phyloP scores from a whole-genome alignment of 148 eudicot genomes.

The Fallopia convolvulus region DNA sequence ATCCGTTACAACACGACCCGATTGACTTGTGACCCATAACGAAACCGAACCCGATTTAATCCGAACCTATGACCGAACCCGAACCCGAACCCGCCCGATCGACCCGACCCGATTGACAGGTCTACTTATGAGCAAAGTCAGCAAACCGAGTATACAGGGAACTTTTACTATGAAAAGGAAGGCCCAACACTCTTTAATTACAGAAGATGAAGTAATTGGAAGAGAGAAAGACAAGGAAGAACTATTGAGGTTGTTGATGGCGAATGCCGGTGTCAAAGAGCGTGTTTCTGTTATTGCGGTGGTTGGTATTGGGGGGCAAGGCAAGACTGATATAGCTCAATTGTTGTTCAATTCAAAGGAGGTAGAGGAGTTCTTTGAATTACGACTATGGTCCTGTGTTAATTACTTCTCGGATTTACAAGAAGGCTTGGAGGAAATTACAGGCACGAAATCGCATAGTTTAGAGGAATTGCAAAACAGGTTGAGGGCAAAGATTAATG shows the following conservation, averaged over 20 bases:
- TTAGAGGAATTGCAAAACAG: slow-evolving; percentile 14
- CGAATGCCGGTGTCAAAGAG: background rate
- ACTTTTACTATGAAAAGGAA: background rate
- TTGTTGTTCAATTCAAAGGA: slow-evolving; percentile 15
- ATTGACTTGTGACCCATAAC: too few species aligned
- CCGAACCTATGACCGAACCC: too few species aligned
- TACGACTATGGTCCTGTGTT: slow-evolving; percentile 22
- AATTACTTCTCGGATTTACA: slow-evolving; percentile 17
- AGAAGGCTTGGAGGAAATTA: slow-evolving; percentile 5
- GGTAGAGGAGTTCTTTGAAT: slow-evolving; percentile 13
- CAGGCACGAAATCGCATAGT: background rate
- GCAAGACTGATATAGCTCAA: slow-evolving; percentile 25
- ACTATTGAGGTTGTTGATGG: background rate
- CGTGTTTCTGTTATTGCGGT: slow-evolving; percentile 13
- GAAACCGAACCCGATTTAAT: too few species aligned
- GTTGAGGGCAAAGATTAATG: slow-evolving; percentile 3
- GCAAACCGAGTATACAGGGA: too few species aligned
- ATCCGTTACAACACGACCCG: too few species aligned
- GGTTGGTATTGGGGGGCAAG: slow-evolving; percentile 27
- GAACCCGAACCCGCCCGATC: too few species aligned
- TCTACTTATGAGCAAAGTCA: too few species aligned
- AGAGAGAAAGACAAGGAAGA: background rate
- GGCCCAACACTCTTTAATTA: background rate
- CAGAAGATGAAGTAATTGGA: background rate
- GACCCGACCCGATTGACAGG: too few species aligned